phyloP scores from a whole-genome alignment of 2,329 filamentous ascomycete genomes.

The Phialophora macrospora region DNA sequence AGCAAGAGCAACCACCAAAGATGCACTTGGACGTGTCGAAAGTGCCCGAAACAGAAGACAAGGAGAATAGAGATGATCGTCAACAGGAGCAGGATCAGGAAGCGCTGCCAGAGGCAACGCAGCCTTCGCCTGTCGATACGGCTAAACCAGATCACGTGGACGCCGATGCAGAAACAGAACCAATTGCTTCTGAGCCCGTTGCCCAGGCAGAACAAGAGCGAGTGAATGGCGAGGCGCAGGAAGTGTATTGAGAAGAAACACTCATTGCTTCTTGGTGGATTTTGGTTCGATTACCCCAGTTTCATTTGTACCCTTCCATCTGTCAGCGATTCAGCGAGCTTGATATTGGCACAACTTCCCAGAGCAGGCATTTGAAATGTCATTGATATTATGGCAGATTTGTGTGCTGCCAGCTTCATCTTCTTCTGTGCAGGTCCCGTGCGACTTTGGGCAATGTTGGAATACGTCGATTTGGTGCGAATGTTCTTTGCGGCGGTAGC shows the following conservation, averaged over 20 bases:
- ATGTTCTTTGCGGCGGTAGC: no score
- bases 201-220: conserved; percentile 11
- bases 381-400: conserved; percentile 15
- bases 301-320: conserved; percentile 17
- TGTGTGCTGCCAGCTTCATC: neutral
- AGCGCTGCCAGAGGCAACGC: conserved; percentile 15
- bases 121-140: conserved; percentile 17
- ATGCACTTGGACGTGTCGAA: conserved; percentile 19
- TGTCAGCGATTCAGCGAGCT: conserved; percentile 31
- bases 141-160: conserved; percentile 24
- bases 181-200: conserved; percentile 12
- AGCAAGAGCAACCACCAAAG: conserved; percentile 25
- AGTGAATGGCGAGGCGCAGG: conserved; percentile 8
- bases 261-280: conserved; percentile 2
- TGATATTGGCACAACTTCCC: conserved; percentile 22
- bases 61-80: conserved; percentile 12
- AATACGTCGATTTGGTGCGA: no score
- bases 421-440: neutral
- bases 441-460: no score
- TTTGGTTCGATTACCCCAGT: conserved; percentile 22
- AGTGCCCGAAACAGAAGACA: conserved; percentile 12
- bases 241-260: conserved; percentile 14
- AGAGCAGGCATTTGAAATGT: conserved; percentile 23
- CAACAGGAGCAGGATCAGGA: conserved; percentile 11
- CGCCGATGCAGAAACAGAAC: conserved; percentile 5